Conservation (phyloP, 1,284 basidiomycete genomes). For the Boletus subluridellus region DNA sequence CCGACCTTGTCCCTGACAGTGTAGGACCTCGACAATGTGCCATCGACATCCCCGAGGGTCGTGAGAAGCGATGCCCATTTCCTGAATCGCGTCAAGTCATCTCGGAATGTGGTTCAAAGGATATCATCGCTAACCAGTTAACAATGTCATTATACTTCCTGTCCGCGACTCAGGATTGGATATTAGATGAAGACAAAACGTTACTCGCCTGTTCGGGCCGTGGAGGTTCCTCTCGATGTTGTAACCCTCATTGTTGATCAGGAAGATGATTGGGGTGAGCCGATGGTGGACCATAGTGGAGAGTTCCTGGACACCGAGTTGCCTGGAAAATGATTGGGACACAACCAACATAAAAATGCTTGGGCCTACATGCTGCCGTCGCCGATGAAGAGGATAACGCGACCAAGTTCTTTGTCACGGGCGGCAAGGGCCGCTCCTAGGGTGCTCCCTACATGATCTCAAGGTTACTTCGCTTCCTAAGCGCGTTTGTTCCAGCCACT, state of each 20-base stretch:
- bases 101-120: background rate
- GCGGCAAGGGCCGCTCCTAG: slow-evolving; percentile 81
- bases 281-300: slow-evolving; percentile 72
- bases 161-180: slow-evolving; percentile 31
- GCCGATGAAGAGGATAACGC: slow-evolving; percentile 85
- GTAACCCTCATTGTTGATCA: slow-evolving; percentile 89
- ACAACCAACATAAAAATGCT: background rate
- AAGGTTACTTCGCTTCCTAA: slow-evolving; percentile 17
- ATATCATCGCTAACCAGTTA: slow-evolving; percentile 47
- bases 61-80: slow-evolving; percentile 62
- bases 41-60: slow-evolving; percentile 55
- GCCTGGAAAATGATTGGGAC: slow-evolving; percentile 39
- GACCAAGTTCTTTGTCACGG: slow-evolving; percentile 55
- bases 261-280: slow-evolving; percentile 76
- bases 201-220: slow-evolving; percentile 46
- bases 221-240: slow-evolving; percentile 83
- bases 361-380: slow-evolving; percentile 69
- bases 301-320: slow-evolving; percentile 73
- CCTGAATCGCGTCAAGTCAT: slow-evolving; percentile 19
- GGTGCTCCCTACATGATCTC: slow-evolving; percentile 42
- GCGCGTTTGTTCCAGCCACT: slow-evolving; percentile 20
- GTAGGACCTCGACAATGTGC: slow-evolving; percentile 60
- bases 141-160: slow-evolving; percentile 73
- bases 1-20: slow-evolving; percentile 62
- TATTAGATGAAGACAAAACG: slow-evolving; percentile 1